Evolutionary conservation across 192 early-diverging fungal species (phyloP).

Genomic region (Rhizophagus sp.): DNA sequence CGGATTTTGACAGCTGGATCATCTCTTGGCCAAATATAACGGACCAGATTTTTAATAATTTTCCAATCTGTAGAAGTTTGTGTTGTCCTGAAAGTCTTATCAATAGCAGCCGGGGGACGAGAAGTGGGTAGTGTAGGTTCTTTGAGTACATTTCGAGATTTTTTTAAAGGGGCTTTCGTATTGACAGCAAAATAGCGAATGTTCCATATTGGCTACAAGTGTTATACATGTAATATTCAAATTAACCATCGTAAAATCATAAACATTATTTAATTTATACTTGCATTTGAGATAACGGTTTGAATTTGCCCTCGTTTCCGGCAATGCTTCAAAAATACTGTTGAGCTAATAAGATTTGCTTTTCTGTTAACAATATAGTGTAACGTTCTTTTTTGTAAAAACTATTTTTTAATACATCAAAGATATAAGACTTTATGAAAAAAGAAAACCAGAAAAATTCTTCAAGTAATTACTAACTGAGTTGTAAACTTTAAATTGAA

Average conservation of each 20-base stretch:
- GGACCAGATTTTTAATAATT: slow-evolving; percentile 72
- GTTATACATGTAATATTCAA: not conserved
- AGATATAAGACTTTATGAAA: not conserved
- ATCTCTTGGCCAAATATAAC: slow-evolving; percentile 92
- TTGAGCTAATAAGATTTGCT: not conserved
- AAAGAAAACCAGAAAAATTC: not conserved
- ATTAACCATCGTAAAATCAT: not conserved
- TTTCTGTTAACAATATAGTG: not conserved
- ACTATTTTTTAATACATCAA: not conserved
- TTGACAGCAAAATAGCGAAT: not conserved
- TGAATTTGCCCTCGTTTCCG: not conserved
- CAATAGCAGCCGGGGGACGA: not conserved
- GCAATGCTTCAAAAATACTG: not conserved
- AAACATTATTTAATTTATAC: not conserved
- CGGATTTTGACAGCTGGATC: slow-evolving; percentile 81
- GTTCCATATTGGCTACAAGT: not conserved
- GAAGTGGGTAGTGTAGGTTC: not conserved
- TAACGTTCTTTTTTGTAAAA: not conserved
- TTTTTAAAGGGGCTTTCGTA: not conserved
- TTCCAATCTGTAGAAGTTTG: slow-evolving; percentile 48
- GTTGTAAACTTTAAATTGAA: not conserved
- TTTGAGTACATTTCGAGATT: not conserved
- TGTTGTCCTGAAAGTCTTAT: not conserved
- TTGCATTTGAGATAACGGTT: not conserved
- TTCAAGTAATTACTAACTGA: not conserved